Conservation (phyloP, 129 eudicot species). For the Flaveria robusta region DNA sequence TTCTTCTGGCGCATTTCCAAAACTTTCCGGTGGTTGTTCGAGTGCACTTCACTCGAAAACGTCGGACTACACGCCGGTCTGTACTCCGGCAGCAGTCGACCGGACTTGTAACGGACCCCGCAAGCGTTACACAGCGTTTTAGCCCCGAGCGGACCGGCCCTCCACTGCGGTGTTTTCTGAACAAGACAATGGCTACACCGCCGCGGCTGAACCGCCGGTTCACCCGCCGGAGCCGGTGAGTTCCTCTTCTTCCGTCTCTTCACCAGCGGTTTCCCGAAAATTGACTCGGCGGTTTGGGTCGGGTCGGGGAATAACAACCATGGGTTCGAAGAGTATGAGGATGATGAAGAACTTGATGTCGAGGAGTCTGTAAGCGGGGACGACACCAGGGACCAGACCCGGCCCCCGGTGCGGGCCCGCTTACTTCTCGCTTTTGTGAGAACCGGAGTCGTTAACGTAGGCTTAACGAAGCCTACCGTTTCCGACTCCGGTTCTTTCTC, state of each 20-base stretch:
- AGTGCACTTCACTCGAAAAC: constrained; percentile 70
- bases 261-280: constrained; percentile 47
- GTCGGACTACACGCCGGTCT: constrained; percentile 97
- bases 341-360: constrained; percentile 56
- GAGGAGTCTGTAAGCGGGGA: constrained; percentile 52
- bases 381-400: constrained; percentile 68
- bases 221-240: constrained; percentile 6
- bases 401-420: constrained; percentile 62
- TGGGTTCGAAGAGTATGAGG: constrained; percentile 48
- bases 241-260: constrained; percentile 37
- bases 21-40: constrained; percentile 92
- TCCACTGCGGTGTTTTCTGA: constrained; percentile 97
- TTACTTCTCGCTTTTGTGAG: constrained; percentile 83
- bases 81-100: constrained; percentile 90
- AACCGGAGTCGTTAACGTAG: constrained; percentile 52
- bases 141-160: constrained; percentile 92
- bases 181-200: constrained; percentile 78
- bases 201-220: constrained; percentile 49
- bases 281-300: constrained; percentile 52
- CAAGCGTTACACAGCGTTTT: constrained; percentile 97
- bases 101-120: constrained; percentile 94
- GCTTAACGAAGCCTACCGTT: constrained; percentile 21
- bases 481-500: constrained; percentile 28
- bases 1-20: constrained; percentile 92
- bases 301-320: constrained; percentile 40